Base-by-base conservation (phyloP, 805 yeast genomes). In the Pichia deserticola region DNA sequence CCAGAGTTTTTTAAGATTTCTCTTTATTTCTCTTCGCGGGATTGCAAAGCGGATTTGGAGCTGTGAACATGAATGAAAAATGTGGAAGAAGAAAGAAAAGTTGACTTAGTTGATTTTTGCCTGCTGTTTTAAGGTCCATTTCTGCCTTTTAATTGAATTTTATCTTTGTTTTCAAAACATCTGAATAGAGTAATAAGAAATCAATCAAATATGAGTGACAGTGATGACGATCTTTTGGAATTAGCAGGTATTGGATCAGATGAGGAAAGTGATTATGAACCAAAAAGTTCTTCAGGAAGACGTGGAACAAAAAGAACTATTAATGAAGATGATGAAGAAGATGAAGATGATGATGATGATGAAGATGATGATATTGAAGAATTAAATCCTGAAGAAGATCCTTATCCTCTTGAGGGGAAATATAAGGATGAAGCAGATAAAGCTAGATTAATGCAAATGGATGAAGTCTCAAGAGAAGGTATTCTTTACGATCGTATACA, bases 321-420 rank as follows among this genome's bases (percentile, higher is more conserved):
- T 12, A 48, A 50, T 12, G 53, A 63, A 4, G 45, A 43, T 1
- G 65, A 62, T 1, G 73, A 65, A 1, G 71, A 63, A 5, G 72
- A 48, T 9, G 48, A 40, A 10, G 49, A 50, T 15, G 55, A 37
- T 1, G 55, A 65, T 7, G 71, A 66, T 6, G 32, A 29, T 8
- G n/a, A n/a, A n/a, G 74, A 54, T 32, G 60, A 55, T 12, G 56
- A 51, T 11, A 47, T 45, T 8, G 56, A 49, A 12, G 72, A 62
- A 12, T 70, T 62, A 5, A 70, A 66, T 1, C 73, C 66, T 1
- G 76, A 69, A 9, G 61, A 66, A 1, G 74, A 66, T 3, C 99
- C 98, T 9, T 93, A 90, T 64, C 99, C 99, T 3, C 68, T 92
- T 48, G 97, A 89, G 61, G 96, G 96, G 7, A 89, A 88, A 61